Conservation (phyloP, 176 grass and related monocot species). For the Juncus effusus region DNA sequence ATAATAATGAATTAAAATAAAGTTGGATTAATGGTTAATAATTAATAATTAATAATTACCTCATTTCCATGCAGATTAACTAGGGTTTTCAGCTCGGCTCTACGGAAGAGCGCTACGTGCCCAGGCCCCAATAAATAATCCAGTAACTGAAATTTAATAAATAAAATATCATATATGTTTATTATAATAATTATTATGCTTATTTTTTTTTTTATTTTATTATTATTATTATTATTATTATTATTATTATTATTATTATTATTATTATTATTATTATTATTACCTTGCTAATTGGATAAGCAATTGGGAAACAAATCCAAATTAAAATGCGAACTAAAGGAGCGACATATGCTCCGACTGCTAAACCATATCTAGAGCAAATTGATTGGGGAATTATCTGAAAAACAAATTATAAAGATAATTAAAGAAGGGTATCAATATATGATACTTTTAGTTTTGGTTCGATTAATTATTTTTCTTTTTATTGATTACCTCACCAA, state of each 20-base stretch:
- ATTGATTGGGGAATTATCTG: constrained; percentile 86
- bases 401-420: constrained; percentile 3
- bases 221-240: no score
- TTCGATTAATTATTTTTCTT: background rate
- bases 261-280: no score
- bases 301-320: constrained; percentile 84
- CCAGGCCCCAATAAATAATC: constrained; percentile 71
- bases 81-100: constrained; percentile 93
- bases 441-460: background rate
- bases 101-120: constrained; percentile 76
- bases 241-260: no score
- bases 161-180: background rate
- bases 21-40: background rate
- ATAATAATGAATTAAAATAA: background rate
- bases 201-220: no score
- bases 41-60: constrained; percentile 38
- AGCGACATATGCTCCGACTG: constrained; percentile 71
- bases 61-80: constrained; percentile 88
- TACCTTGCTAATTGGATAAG: constrained; percentile 97
- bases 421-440: constrained; percentile 1
- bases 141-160: constrained; percentile 58
- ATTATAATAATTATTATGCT: no score
- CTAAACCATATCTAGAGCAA: constrained; percentile 74
- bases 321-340: constrained; percentile 77
- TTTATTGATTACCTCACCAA: constrained; percentile 59